Conservation (phyloP, 1,284 basidiomycete genomes). For the Apiotrichum gracile region DNA sequence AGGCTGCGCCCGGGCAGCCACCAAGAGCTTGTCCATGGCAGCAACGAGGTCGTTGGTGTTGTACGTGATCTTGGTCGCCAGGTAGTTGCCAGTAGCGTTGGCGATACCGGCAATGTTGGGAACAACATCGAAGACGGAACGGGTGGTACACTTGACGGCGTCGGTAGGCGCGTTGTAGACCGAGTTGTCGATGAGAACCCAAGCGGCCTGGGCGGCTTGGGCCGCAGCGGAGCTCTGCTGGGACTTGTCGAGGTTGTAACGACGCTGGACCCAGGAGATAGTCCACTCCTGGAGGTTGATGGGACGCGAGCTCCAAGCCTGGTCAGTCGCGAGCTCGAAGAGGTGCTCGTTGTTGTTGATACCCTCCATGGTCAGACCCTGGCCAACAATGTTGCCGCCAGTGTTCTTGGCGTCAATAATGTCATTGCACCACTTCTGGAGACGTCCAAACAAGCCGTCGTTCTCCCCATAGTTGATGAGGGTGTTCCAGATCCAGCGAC, state of each 20-base stretch:
- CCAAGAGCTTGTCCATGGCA: constrained; percentile 44
- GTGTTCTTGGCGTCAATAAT: constrained; percentile 1
- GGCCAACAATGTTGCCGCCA: constrained; percentile 24
- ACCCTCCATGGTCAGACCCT: constrained; percentile 50
- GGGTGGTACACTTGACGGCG: constrained; percentile 47
- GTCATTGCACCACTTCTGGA: constrained; percentile 6
- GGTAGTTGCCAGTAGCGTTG: constrained; percentile 34
- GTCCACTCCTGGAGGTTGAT: constrained; percentile 44
- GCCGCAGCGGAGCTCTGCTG: constrained; percentile 23
- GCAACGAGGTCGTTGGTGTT: constrained; percentile 47
- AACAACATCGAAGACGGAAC: constrained; percentile 48
- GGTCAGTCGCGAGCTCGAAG: constrained; percentile 50
- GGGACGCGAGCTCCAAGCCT: constrained; percentile 47
- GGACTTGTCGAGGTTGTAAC: constrained; percentile 35
- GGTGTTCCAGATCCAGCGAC: constrained; percentile 52
- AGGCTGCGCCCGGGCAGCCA: constrained; percentile 27
- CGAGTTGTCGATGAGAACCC: constrained; percentile 46
- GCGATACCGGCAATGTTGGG: constrained; percentile 15
- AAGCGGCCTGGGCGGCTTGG: constrained; percentile 43
- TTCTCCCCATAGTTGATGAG: constrained; percentile 50
- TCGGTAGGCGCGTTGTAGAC: constrained; percentile 49
- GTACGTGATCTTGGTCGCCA: constrained; percentile 47
- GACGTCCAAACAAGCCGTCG: constrained; percentile 49
- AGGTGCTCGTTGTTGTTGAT: constrained; percentile 51
- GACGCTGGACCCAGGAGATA: constrained; percentile 44